Conservation (phyloP, 2,329 filamentous ascomycete genomes). For the Penicillium sp. region DNA sequence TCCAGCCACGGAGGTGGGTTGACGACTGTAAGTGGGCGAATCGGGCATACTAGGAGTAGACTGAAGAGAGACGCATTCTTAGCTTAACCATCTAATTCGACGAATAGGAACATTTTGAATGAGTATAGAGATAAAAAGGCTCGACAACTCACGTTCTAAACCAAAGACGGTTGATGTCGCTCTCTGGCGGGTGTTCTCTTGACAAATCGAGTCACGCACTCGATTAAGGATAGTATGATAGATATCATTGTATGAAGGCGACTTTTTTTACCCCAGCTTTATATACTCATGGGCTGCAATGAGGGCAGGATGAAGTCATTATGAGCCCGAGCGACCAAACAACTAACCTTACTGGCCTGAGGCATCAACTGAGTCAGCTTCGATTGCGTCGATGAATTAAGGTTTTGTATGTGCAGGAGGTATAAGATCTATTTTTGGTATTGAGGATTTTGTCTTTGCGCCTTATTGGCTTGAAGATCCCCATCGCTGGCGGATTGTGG, state of each 20-base stretch:
- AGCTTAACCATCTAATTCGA: not conserved
- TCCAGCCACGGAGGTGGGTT: conserved; percentile 21
- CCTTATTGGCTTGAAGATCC: no score
- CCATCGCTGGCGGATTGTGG: no score
- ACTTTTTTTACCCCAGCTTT: not conserved
- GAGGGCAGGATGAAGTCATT: conserved; percentile 22
- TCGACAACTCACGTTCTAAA: not conserved
- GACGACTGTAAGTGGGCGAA: conserved; percentile 16
- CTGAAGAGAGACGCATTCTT: not conserved
- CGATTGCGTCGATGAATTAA: no score
- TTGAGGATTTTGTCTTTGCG: no score
- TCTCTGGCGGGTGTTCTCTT: conserved; percentile 5
- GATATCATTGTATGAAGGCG: conserved; percentile 1
- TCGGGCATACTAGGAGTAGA: conserved; percentile 17
- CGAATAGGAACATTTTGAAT: no score
- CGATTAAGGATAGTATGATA: conserved; percentile 9
- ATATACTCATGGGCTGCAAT: conserved; percentile 12
- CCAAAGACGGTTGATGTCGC: not conserved
- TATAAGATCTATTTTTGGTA: no score
- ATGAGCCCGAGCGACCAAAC: conserved; percentile 15
- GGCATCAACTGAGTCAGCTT: not conserved
- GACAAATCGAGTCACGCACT: conserved; percentile 5
- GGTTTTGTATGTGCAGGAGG: no score
- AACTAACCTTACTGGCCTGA: not conserved
- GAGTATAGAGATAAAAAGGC: not conserved